A percentile compares a stretch with the other conserved stretches of the same genome.
Conservation (phyloP, 208 protist genomes). For the Acanthamoeba lenticulata region DNA sequence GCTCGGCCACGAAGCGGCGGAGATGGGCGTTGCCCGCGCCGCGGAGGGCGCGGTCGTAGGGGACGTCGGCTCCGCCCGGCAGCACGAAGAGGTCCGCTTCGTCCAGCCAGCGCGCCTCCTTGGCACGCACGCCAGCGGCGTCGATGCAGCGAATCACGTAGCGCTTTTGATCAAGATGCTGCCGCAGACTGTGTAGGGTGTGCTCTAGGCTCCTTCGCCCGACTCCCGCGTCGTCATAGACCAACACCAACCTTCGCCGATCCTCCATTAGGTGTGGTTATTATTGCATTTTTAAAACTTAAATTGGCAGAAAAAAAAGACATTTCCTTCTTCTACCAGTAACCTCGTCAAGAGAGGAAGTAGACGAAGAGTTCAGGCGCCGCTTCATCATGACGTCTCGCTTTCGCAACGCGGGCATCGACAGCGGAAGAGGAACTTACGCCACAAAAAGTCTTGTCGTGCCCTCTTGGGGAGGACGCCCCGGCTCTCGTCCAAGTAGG, state of each 20-base stretch:
- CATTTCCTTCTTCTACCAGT: too few species aligned
- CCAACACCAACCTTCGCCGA: background rate
- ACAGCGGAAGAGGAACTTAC: conserved; percentile 20
- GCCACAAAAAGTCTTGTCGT: background rate
- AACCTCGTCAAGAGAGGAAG: too few species aligned
- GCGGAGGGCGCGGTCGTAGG: background rate
- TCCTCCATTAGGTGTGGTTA: too few species aligned
- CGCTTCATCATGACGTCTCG: too few species aligned
- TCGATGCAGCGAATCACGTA: background rate
- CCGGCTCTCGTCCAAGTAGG: background rate
- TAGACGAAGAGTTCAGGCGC: too few species aligned
- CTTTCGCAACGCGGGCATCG: background rate
- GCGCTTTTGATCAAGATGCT: background rate
- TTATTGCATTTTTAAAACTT: too few species aligned
- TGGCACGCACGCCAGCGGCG: background rate
- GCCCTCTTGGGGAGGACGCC: background rate
- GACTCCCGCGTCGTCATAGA: background rate
- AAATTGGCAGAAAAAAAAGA: too few species aligned
- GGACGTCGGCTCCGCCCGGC: background rate
- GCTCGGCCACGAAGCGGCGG: background rate
- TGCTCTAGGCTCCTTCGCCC: background rate
- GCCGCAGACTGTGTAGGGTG: background rate
- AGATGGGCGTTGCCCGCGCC: background rate
- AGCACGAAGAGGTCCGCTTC: background rate
- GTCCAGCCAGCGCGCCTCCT: background rate